A percentile compares a stretch with the other conserved stretches of the same genome.
Conservation (phyloP, 176 grass and related monocot genomes). For the Juncus effusus region DNA sequence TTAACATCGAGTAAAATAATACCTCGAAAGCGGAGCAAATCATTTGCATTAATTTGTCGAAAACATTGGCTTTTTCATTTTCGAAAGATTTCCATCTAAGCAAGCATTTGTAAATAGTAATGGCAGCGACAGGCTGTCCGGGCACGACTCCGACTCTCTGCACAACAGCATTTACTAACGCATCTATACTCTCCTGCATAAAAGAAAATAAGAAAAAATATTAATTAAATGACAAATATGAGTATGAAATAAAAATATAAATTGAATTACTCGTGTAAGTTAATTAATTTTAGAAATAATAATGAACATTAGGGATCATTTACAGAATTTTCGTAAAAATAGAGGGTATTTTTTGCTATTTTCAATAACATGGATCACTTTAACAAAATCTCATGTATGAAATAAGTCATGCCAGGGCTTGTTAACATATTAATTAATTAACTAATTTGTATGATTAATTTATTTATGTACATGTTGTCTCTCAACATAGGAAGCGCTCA, state of each 20-base stretch:
- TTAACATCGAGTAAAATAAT: conserved; percentile 12
- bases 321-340: too few relatives aligned
- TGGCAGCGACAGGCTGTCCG: conserved; percentile 75
- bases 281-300: background rate
- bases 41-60: conserved; percentile 83
- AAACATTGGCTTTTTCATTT: conserved; percentile 82
- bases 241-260: conserved; percentile 7
- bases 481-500: conserved; percentile 66
- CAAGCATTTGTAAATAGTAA: conserved; percentile 95
- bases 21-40: conserved; percentile 84
- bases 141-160: conserved; percentile 73
- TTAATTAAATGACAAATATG: conserved; percentile 1
- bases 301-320: background rate
- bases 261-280: background rate
- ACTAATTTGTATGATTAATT: background rate
- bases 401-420: too few relatives aligned
- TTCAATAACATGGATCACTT: background rate
- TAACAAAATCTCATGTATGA: too few relatives aligned
- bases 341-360: background rate
- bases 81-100: conserved; percentile 94
- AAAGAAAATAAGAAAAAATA: conserved; percentile 20
- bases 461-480: conserved; percentile 57
- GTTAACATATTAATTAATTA: too few relatives aligned
- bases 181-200: conserved; percentile 72
- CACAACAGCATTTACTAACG: conserved; percentile 60